phyloP scores from a whole-genome alignment of 495 filamentous ascomycete genomes.

The Darksidea phi region DNA sequence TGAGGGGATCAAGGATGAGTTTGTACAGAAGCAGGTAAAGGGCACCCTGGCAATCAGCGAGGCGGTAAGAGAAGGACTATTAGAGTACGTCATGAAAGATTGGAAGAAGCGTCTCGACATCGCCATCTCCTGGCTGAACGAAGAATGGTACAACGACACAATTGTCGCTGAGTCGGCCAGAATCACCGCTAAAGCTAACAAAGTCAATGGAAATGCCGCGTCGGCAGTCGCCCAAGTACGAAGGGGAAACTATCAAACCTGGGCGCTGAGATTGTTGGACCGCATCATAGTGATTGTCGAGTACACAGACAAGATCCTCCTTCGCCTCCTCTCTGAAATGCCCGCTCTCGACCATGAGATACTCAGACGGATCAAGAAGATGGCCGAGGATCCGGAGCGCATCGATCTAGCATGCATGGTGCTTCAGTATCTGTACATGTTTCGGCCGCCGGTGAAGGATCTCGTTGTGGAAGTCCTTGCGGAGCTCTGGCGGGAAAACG shows the following conservation, averaged over 20 bases:
- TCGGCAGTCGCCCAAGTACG: slow-evolving; percentile 40
- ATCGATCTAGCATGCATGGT: slow-evolving; percentile 54
- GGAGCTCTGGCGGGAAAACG: slow-evolving; percentile 76
- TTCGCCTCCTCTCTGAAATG: slow-evolving; percentile 87
- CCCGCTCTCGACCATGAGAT: slow-evolving; percentile 71
- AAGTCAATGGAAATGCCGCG: slow-evolving; percentile 35
- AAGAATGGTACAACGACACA: slow-evolving; percentile 96
- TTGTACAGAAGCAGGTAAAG: slow-evolving; percentile 7
- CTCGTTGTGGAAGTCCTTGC: slow-evolving; percentile 78
- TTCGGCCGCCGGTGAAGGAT: slow-evolving; percentile 78
- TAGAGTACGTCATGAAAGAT: slow-evolving; percentile 82
- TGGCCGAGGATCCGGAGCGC: slow-evolving; percentile 86
- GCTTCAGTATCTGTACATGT: slow-evolving; percentile 74
- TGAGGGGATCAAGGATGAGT: slow-evolving; percentile 52
- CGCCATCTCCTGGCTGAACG: slow-evolving; percentile 86
- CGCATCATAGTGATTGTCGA: slow-evolving; percentile 86
- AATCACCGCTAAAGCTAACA: not conserved
- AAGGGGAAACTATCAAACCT: slow-evolving; percentile 70
- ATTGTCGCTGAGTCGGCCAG: slow-evolving; percentile 48
- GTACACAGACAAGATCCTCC: slow-evolving; percentile 79
- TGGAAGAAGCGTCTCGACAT: slow-evolving; percentile 83
- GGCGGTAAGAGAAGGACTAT: slow-evolving; percentile 74
- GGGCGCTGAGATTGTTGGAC: slow-evolving; percentile 76
- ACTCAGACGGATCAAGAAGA: slow-evolving; percentile 68
- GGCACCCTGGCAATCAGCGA: slow-evolving; percentile 53